phyloP scores from a whole-genome alignment of 345 rosid species.

The Lepidium aucheri region DNA sequence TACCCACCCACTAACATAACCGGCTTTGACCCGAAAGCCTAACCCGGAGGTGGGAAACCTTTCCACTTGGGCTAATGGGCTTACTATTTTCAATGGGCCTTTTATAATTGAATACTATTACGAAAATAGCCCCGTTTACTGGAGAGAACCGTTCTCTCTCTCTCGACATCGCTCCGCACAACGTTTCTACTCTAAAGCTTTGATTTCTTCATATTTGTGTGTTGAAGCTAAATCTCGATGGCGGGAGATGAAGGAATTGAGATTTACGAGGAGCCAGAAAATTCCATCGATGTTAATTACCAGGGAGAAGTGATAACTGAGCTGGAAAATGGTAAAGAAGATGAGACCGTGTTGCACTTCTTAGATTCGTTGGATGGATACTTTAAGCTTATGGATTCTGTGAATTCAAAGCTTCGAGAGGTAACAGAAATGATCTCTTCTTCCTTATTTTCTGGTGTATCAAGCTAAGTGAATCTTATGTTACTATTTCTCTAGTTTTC shows the following conservation, averaged over 20 bases:
- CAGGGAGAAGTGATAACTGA: background rate
- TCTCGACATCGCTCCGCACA: background rate
- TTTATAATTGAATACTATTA: background rate
- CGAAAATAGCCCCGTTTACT: background rate
- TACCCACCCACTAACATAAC: background rate
- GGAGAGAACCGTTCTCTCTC: background rate
- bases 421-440: conserved; percentile 17
- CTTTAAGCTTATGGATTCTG: conserved; percentile 45
- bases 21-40: background rate
- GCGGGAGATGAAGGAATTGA: conserved; percentile 15
- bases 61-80: conserved; percentile 6
- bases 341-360: conserved; percentile 45
- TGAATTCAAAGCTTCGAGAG: conserved; percentile 70
- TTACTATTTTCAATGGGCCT: background rate
- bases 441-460: background rate
- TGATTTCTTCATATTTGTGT: background rate
- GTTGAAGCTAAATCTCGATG: conserved; percentile 4
- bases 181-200: background rate
- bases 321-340: conserved; percentile 8
- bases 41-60: background rate
- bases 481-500: background rate
- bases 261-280: conserved; percentile 27
- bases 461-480: background rate
- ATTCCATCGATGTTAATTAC: background rate
- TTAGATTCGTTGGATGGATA: conserved; percentile 76